These are phyloP conservation scores for Colletotrichum nymphaeae DNA, from an alignment of 2,329 filamentous ascomycete species.

Conservation along the genomic window DNA sequence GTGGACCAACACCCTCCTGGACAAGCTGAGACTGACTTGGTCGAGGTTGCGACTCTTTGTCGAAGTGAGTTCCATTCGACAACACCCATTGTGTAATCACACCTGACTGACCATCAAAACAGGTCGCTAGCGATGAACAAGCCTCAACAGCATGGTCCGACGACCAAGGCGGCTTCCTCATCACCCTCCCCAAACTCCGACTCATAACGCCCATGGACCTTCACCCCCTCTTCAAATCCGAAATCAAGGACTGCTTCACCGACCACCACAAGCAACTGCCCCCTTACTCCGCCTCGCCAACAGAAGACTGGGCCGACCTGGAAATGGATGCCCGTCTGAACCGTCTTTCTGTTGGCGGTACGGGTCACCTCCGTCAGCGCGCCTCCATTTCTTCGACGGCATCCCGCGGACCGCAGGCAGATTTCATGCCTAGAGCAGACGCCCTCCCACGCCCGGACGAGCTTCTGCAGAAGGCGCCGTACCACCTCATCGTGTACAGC, in stretches of 20 bases:
- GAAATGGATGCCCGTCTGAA: constrained; percentile 45
- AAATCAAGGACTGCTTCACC: constrained; percentile 50
- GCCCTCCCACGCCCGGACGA: constrained; percentile 59
- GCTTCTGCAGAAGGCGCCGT: constrained; percentile 59
- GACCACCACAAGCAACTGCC: constrained; percentile 37
- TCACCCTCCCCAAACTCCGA: constrained; percentile 49
- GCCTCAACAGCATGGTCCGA: constrained; percentile 51
- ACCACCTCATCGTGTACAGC: constrained; percentile 55
- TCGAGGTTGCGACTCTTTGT: constrained; percentile 48
- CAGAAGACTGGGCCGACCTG: constrained; percentile 57
- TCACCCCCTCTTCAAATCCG: constrained; percentile 47
- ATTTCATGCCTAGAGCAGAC: constrained; percentile 53
- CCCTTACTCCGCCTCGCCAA: constrained; percentile 12
- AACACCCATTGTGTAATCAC: no score
- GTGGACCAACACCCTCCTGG: constrained; percentile 56
- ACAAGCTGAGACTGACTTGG: constrained; percentile 41
- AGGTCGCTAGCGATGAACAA: constrained; percentile 41
- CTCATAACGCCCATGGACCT: constrained; percentile 48
- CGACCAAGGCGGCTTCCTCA: constrained; percentile 49
- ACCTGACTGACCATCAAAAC: background rate
- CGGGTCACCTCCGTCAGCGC: background rate
- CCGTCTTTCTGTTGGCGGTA: constrained; percentile 35
- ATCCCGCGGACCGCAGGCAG: constrained; percentile 4
- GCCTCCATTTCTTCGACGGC: background rate
- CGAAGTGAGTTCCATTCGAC: constrained; percentile 43